Evolutionary conservation across 129 eudicot genomes (phyloP).

Genomic region (Calendula officinalis): DNA sequence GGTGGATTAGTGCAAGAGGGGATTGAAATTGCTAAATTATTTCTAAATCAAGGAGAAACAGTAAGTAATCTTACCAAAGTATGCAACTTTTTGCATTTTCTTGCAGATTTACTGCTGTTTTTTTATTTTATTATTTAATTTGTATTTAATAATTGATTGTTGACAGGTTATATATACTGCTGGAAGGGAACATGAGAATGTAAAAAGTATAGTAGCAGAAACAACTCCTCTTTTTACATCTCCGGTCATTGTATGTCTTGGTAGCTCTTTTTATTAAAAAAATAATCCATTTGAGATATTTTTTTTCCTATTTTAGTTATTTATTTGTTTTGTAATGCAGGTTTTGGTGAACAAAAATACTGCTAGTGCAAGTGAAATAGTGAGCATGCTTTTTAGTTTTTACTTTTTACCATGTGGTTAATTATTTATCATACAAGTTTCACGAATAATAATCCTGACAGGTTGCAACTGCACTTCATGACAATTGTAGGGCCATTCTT

Average conservation of each 20-base stretch:
- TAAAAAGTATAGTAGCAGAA: conserved; percentile 66
- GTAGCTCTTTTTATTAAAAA: background rate
- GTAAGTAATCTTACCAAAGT: conserved; percentile 39
- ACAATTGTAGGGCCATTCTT: conserved; percentile 92
- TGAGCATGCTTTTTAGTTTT: conserved; percentile 36
- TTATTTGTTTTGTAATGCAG: conserved; percentile 41
- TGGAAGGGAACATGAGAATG: conserved; percentile 78
- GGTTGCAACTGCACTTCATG: conserved; percentile 98
- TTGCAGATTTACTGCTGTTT: background rate
- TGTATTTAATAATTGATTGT: conserved; percentile 19
- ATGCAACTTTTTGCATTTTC: background rate
- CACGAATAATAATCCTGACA: conserved; percentile 36
- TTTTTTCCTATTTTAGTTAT: background rate
- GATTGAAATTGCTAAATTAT: conserved; percentile 85
- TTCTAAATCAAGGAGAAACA: conserved; percentile 73
- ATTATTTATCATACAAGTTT: conserved; percentile 4
- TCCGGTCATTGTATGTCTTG: conserved; percentile 68
- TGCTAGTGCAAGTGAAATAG: conserved; percentile 99
- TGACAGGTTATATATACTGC: conserved; percentile 83
- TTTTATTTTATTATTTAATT: background rate
- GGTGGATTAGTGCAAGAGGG: conserved; percentile 99
- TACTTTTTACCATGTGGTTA: background rate
- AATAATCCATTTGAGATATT: background rate
- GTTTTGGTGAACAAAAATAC: conserved; percentile 91
- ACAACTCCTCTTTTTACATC: conserved; percentile 60